Evolutionary conservation across 352 stramenopile genomes (phyloP), one percentile per base, ranked within the genome.

Genomic region (Pythium graminicola): DNA sequence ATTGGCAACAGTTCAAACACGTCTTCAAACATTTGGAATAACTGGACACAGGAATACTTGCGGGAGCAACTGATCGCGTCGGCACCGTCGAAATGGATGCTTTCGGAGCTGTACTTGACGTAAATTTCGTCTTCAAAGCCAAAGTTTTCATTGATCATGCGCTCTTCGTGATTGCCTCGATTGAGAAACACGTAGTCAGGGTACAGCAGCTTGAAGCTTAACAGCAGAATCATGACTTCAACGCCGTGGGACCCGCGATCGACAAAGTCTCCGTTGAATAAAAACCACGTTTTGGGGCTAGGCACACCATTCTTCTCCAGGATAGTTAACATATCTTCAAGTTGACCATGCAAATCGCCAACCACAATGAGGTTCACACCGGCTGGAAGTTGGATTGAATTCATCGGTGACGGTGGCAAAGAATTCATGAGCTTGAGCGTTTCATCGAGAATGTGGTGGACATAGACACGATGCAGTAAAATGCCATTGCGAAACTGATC

Each of bases 191-290:
- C 73, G 48, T 87, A 85, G 49, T 89, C 80, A 17, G 82, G 85
- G 65, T 89, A 90, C 33, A 89, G 88, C 56, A 93, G 89, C 60
- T 95, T 95, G 57, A 92, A 89, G 26, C 76, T 83, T 22, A 93
- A 69, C 6, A 94, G 69, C 19, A 93, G 60, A 29, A 76, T 89
- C 53, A 93, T 86, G 5, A 83, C 91, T 54, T 93, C 76, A 13
- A 93, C 65, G 40, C 79, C 90, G 48, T 94, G 81, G 61, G 90
- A 97, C 48, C 92, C 86, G 2, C 88, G 84, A 40, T 95, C 86
- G 29, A 93, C 81, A 48, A 91, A 95, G 57, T 95, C 84, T 96
- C 94, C 94, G 50, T 98, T 98, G 64, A 98, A 98, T 0, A 98
- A 63, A 63, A 97, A 97, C 73, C 80, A 88, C 39, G 87, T 97